Conservation (phyloP, 2,329 filamentous ascomycete species). For the Arthrobotrys sphaeroides region DNA sequence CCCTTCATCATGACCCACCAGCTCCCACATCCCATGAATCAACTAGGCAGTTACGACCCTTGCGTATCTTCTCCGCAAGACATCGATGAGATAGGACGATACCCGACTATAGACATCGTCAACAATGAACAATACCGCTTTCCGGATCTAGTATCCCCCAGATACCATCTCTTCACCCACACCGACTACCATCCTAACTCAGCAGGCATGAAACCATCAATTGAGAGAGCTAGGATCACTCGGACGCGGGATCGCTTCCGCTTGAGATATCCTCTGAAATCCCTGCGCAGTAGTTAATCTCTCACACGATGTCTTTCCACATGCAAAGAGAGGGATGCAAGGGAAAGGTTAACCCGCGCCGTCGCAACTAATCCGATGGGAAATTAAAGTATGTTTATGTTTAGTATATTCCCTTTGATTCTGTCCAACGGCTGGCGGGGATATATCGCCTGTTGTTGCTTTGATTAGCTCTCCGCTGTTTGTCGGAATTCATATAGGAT, state of each 20-base stretch:
- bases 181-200: constrained; percentile 33
- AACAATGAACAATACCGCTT: background rate
- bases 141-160: background rate
- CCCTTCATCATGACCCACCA: background rate
- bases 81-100: constrained; percentile 17
- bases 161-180: background rate
- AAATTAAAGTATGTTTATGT: constrained; percentile 19
- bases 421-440: constrained; percentile 26
- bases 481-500: constrained; percentile 13
- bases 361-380: constrained; percentile 12
- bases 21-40: background rate
- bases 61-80: constrained; percentile 24
- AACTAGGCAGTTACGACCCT: constrained; percentile 28
- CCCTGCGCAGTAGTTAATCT: background rate
- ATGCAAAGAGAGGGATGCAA: background rate
- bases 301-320: background rate
- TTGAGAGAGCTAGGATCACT: constrained; percentile 1
- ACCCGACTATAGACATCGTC: constrained; percentile 8
- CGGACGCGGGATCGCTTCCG: constrained; percentile 46
- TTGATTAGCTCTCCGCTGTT: constrained; percentile 22
- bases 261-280: constrained; percentile 16
- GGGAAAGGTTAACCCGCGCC: background rate
- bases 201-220: constrained; percentile 24
- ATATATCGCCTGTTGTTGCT: constrained; percentile 37
- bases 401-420: background rate